Base-by-base conservation (phyloP, 2,329 filamentous ascomycete species). In the Ustulina deusta region DNA sequence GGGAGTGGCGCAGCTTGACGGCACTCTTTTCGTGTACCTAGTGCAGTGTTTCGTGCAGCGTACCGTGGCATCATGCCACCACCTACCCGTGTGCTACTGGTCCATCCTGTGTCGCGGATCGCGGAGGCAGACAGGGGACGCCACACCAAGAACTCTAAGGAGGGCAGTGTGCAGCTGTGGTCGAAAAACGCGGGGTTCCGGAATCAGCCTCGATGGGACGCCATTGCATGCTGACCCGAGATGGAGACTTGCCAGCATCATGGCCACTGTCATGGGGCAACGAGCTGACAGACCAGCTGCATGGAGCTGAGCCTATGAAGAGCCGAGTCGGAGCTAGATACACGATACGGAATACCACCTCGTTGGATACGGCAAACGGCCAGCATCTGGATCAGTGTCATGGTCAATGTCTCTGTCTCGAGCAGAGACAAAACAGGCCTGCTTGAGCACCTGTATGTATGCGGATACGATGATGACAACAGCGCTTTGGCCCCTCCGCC, bases 1-100 rank as follows among this genome's bases (percentile, higher is more conserved):
- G 56, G 27, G 54, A 46, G 62, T 61, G 67, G 67, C 63, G 66
- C 59, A 69, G 63, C 54, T 54, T 49, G 32, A 49, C 44, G 36
- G 51, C 11, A 25, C 10, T 17, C 49, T 20, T 22, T 25, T 54
- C 29, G 49, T 54, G 29, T 38, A 44, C 15, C 40, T 44, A 44
- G 40, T 20, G 38, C 38, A 11, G 48, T 17, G 17, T 5, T 32
- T 11, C 7, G 20, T 22, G 51, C 27, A 48, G 44, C 32, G 32
- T 40, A 38, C 20, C n/a, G 34, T 38, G n/a, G 51, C n/a, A 40
- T 40, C n/a, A 34, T 55, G 32, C n/a, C n/a, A 22, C 6, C 9
- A 46, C 6, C 42, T 15, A 15, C 34, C 32, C 20, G 51, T 25
- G n/a, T 55, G 20, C 25, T 27, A 34, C 27, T 34, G 46, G 13